Evolutionary conservation across 768 basidiomycete species (phyloP).

Genomic region (Strobilomyces echinocephalus): DNA sequence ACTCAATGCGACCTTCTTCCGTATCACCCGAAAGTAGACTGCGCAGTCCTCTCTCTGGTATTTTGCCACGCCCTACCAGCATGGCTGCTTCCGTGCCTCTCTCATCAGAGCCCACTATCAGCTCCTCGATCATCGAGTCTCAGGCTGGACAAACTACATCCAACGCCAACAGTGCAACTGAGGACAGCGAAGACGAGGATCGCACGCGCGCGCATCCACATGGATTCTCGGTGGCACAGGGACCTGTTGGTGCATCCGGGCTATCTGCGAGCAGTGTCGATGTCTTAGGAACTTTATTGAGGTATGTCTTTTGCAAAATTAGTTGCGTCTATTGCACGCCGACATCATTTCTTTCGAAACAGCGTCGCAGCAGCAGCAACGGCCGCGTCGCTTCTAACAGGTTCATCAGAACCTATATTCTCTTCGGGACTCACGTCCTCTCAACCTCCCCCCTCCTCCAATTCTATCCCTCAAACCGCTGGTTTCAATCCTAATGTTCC

Average conservation of each 20-base stretch:
- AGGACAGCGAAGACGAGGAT: slow-evolving; percentile 17
- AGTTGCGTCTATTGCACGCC: background rate
- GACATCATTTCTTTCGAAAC: slow-evolving; percentile 1
- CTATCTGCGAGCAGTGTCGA: slow-evolving; percentile 75
- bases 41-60: slow-evolving; percentile 33
- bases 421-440: slow-evolving; percentile 49
- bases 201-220: slow-evolving; percentile 15
- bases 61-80: slow-evolving; percentile 37
- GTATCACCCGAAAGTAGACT: slow-evolving; percentile 28
- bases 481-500: slow-evolving; percentile 13
- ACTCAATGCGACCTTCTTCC: slow-evolving; percentile 17
- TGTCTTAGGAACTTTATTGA: slow-evolving; percentile 76
- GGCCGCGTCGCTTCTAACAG: slow-evolving; percentile 77
- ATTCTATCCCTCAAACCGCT: slow-evolving; percentile 10
- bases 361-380: slow-evolving; percentile 92
- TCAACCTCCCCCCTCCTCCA: slow-evolving; percentile 13
- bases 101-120: slow-evolving; percentile 6
- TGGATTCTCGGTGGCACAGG: slow-evolving; percentile 24
- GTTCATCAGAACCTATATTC: slow-evolving; percentile 61
- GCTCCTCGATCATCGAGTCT: slow-evolving; percentile 1
- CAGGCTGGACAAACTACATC: slow-evolving; percentile 1
- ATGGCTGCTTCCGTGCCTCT: slow-evolving; percentile 24
- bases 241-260: slow-evolving; percentile 28
- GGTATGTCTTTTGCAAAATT: slow-evolving; percentile 39
- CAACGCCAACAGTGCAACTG: background rate